Conservation (phyloP, 257 asterid species). For the Solanum ossicruentum region DNA sequence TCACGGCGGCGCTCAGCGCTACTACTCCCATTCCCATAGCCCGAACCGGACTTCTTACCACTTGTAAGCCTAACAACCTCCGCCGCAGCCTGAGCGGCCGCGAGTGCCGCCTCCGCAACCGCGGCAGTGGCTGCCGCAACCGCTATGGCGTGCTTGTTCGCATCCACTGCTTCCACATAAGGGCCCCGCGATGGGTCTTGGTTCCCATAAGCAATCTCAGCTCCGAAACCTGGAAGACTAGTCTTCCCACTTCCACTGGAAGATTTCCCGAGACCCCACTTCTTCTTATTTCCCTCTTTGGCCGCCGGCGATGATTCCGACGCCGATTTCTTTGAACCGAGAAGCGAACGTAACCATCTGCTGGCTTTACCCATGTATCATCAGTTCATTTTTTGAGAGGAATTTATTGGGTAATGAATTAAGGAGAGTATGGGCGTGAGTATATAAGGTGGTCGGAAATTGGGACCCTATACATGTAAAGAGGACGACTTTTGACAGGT, state of each 20-base stretch:
- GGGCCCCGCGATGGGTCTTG: constrained; percentile 24
- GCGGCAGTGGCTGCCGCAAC: constrained; percentile 98
- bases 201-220: constrained; percentile 1
- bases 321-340: constrained; percentile 28
- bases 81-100: constrained; percentile 97
- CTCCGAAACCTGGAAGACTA: background rate
- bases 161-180: constrained; percentile 38
- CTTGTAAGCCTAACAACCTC: constrained; percentile 76
- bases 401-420: background rate
- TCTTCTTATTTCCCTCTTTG: constrained; percentile 6
- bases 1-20: constrained; percentile 37
- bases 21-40: background rate
- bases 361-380: constrained; percentile 65
- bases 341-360: constrained; percentile 54
- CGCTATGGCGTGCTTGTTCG: constrained; percentile 87
- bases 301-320: constrained; percentile 7
- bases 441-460: constrained; percentile 19
- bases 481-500: constrained; percentile 47
- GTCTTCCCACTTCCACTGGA: constrained; percentile 7
- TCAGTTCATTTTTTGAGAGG: background rate
- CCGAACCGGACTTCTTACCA: constrained; percentile 32
- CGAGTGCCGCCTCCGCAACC: constrained; percentile 96
- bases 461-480: constrained; percentile 22
- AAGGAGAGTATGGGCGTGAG: constrained; percentile 5
- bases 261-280: constrained; percentile 8